Evolutionary conservation across 179 eudicot species (phyloP).

Genomic region (Kewa caespitosa): DNA sequence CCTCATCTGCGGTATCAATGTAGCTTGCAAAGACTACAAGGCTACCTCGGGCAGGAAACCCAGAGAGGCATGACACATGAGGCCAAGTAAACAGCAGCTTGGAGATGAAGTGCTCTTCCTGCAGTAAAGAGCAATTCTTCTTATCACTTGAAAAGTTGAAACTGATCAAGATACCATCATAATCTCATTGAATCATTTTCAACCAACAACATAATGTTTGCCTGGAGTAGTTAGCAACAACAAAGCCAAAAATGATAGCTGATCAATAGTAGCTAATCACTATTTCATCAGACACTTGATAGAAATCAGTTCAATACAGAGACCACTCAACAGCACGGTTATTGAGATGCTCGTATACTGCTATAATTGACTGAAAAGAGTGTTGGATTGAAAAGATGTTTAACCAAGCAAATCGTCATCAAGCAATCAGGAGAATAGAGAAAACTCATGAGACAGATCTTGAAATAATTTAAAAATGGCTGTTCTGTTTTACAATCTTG

Average conservation of each 20-base stretch:
- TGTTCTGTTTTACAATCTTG: not conserved
- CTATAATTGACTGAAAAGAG: too few relatives aligned
- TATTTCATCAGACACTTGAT: too few relatives aligned
- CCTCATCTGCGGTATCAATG: constrained; percentile 51
- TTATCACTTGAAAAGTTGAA: not conserved
- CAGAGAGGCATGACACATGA: constrained; percentile 73
- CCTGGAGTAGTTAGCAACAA: not conserved
- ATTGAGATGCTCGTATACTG: too few relatives aligned
- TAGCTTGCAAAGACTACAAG: constrained; percentile 62
- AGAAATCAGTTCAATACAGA: too few relatives aligned
- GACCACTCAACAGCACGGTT: too few relatives aligned
- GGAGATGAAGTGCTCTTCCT: constrained; percentile 82
- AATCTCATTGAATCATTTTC: not conserved
- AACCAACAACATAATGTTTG: not conserved
- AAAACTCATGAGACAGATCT: not conserved
- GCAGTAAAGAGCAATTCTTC: constrained; percentile 16
- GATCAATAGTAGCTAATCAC: too few relatives aligned
- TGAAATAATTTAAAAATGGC: not conserved
- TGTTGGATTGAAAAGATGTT: not conserved
- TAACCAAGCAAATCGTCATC: not conserved
- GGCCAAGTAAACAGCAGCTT: constrained; percentile 87
- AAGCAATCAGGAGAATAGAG: not conserved
- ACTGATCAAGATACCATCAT: not conserved
- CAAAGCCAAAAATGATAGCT: not conserved
- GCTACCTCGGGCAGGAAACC: constrained; percentile 70